Evolutionary conservation across 495 filamentous ascomycete species (phyloP).

Genomic region (Trichoderma asperelloides): DNA sequence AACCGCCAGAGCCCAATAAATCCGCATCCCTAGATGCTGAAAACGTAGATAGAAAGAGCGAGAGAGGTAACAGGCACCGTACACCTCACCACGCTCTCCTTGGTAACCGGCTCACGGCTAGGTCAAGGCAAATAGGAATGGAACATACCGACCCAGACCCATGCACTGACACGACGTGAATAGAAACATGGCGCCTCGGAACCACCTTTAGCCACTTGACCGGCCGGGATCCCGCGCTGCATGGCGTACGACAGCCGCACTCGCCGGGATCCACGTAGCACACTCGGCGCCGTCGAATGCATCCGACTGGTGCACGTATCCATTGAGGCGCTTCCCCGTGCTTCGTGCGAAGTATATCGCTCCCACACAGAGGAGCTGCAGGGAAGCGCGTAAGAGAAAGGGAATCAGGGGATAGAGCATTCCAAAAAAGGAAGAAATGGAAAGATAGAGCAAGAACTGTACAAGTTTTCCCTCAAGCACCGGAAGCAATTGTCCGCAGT

Average conservation of each 20-base stretch:
- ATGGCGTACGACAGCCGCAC: background rate
- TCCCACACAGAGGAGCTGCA: background rate
- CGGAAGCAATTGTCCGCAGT: no score
- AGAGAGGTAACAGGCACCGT: background rate
- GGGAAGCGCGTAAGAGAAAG: background rate
- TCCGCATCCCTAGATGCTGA: background rate
- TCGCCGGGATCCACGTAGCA: slow-evolving; percentile 4
- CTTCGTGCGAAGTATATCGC: background rate
- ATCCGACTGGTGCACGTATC: slow-evolving; percentile 6
- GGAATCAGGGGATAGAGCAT: no score
- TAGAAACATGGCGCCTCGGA: slow-evolving; percentile 2
- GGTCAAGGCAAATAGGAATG: background rate
- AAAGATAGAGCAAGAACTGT: no score
- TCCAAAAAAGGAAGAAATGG: no score
- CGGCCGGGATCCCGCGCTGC: slow-evolving; percentile 1
- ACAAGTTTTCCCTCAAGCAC: no score
- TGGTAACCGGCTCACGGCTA: background rate
- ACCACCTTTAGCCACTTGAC: background rate
- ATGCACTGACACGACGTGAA: background rate
- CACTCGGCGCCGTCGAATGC: background rate
- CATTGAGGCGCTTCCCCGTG: background rate
- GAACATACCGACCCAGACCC: background rate
- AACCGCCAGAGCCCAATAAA: background rate
- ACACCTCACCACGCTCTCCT: background rate
- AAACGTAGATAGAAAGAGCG: background rate